Base-by-base conservation (phyloP, 2,329 filamentous ascomycete genomes). In the Periconia sp. region DNA sequence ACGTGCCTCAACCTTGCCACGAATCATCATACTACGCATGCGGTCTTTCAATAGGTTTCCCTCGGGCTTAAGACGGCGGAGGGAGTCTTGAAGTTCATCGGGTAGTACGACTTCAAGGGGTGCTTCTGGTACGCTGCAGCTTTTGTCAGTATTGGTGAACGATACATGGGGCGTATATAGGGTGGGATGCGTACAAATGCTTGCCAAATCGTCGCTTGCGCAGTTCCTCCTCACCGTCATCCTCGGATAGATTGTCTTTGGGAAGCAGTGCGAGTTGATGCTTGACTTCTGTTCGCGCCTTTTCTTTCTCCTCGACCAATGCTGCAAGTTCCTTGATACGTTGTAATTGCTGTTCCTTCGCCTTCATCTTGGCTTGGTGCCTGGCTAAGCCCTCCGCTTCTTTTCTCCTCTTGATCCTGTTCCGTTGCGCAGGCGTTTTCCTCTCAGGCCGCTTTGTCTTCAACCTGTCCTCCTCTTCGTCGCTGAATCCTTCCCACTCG, bases 1-100 rank as follows among this genome's bases (percentile, higher is more conserved):
- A 64, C 94, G 83, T 47, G 85, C 84, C 80, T 99, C 94, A 56
- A 99, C 77, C 77, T 94, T 96, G 55, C 94, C 94, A 58, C 92
- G 85, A 33, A 97, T 83, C 58, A 97, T 79, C 76, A 97, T 81
- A 72, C 85, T 97, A 57, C 94, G 82, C 79, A 96, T 97, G 47
- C 94, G 84, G 68, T 99, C 94, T 62, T 91, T 91, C 63, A 99
- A 80, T 40, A 97, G 78, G 70, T 97, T 97, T n/a, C 94, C 94
- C 74, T 99, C 94, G 0, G 94, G 94, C 75, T 93, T 96, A 60
- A 81, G 70, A 41, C 74, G 72, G 41, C 79, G 72, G 47, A 81
- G 66, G 1, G 78, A 80, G 52, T 81, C 79, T 61, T 78, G 74
- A 20, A 81, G 70, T 60, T 81, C 79, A 52, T 81, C 79, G 43